These are phyloP conservation scores for Gigaspora rosea DNA, from an alignment of 192 early-diverging fungal genomes.

Conservation along the genomic window DNA sequence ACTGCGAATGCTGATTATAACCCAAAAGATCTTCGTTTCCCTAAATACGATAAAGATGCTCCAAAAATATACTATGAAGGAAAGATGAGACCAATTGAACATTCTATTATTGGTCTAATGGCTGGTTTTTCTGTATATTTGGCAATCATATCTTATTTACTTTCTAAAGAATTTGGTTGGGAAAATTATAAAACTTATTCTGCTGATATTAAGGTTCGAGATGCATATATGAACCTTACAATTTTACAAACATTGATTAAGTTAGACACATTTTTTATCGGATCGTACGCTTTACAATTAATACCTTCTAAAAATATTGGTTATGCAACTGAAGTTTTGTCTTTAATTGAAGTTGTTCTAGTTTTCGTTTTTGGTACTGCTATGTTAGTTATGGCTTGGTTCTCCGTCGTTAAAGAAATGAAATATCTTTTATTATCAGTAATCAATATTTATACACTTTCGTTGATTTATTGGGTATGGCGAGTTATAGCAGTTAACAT, in stretches of 20 bases:
- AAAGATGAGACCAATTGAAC: constrained; percentile 47
- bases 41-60: background rate
- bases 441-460: constrained; percentile 4
- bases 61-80: constrained; percentile 31
- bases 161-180: constrained; percentile 49
- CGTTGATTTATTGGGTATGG: background rate
- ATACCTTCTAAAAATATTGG: constrained; percentile 42
- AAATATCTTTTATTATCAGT: constrained; percentile 37
- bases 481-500: background rate
- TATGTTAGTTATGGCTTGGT: constrained; percentile 34
- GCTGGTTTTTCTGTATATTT: constrained; percentile 38
- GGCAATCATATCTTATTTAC: constrained; percentile 35
- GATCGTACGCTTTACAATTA: constrained; percentile 28
- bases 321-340: constrained; percentile 27
- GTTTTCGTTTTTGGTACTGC: constrained; percentile 41
- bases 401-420: constrained; percentile 38
- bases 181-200: constrained; percentile 50
- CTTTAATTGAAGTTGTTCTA: constrained; percentile 29
- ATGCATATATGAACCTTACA: constrained; percentile 38
- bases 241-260: constrained; percentile 48
- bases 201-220: constrained; percentile 41
- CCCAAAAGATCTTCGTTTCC: background rate
- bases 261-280: constrained; percentile 44
- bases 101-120: constrained; percentile 45
- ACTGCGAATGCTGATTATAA: background rate